Evolutionary conservation across 1,284 basidiomycete genomes (phyloP).

Genomic region (Hemileia vastatrix): DNA sequence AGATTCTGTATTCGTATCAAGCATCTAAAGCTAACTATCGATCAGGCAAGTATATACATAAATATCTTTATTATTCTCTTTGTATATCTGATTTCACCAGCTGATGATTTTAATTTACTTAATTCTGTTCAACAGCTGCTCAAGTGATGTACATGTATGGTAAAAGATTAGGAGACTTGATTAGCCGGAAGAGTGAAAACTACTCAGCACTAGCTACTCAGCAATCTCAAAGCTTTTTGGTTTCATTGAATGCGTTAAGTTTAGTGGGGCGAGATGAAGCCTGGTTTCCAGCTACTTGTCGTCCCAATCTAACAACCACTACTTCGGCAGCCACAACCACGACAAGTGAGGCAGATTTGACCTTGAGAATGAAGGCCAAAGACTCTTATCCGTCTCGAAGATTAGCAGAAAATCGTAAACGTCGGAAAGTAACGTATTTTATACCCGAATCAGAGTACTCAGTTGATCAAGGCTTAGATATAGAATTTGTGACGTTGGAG

Average conservation of each 20-base stretch:
- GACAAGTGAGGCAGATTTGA: neutral
- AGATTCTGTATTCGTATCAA: constrained; percentile 92
- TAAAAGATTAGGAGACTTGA: constrained; percentile 60
- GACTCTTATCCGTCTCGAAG: constrained; percentile 38
- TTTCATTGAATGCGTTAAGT: constrained; percentile 80
- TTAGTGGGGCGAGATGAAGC: constrained; percentile 70
- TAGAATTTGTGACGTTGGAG: constrained; percentile 67
- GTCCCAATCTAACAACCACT: neutral
- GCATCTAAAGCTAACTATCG: constrained; percentile 56
- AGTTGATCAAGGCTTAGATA: constrained; percentile 51
- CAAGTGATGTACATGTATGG: constrained; percentile 90
- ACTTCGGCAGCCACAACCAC: neutral
- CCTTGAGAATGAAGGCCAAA: too few relatives aligned
- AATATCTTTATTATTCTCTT: too few relatives aligned
- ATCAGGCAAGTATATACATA: constrained; percentile 29
- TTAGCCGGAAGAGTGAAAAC: constrained; percentile 42
- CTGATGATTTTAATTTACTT: too few relatives aligned
- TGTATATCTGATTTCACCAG: too few relatives aligned
- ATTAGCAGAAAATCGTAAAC: constrained; percentile 54
- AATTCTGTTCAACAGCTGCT: constrained; percentile 66
- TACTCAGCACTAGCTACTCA: constrained; percentile 59
- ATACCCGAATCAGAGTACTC: constrained; percentile 65
- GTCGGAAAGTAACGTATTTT: constrained; percentile 59
- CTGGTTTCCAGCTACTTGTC: constrained; percentile 57
- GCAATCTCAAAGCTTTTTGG: constrained; percentile 68